Evolutionary conservation across 2,329 filamentous ascomycete species (phyloP).

Genomic region (Xylariaceae sp.): DNA sequence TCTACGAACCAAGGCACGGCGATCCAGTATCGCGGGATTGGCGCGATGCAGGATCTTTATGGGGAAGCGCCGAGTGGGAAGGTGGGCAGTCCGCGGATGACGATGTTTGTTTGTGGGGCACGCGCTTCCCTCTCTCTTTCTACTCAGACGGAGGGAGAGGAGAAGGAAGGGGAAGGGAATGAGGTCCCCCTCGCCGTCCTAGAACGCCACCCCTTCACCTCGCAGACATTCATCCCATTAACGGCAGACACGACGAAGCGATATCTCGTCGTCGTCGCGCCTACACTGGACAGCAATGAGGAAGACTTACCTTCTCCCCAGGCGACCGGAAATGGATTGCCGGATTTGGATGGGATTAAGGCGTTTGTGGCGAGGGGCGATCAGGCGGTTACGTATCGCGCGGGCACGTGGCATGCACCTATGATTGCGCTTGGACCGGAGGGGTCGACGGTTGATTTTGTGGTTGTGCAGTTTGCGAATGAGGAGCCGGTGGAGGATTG

Average conservation of each 20-base stretch:
- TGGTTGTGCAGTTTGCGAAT: slow-evolving; percentile 85
- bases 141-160: no score
- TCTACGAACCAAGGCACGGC: slow-evolving; percentile 82
- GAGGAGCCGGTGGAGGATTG: slow-evolving; percentile 80
- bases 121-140: slow-evolving; percentile 19
- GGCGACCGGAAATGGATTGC: slow-evolving; percentile 34
- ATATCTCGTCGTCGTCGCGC: slow-evolving; percentile 83
- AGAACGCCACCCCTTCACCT: slow-evolving; percentile 89
- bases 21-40: slow-evolving; percentile 78
- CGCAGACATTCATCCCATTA: slow-evolving; percentile 86
- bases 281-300: neutral
- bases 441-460: slow-evolving; percentile 66
- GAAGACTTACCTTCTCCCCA: no score
- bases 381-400: slow-evolving; percentile 86
- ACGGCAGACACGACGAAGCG: slow-evolving; percentile 39
- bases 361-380: slow-evolving; percentile 74
- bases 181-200: slow-evolving; percentile 62
- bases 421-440: slow-evolving; percentile 75
- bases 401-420: slow-evolving; percentile 92
- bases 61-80: slow-evolving; percentile 54
- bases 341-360: slow-evolving; percentile 63
- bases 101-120: slow-evolving; percentile 74
- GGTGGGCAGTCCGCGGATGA: slow-evolving; percentile 62
- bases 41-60: slow-evolving; percentile 68
- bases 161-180: no score